A percentile compares a stretch with the other conserved stretches of the same genome.
phyloP scores from a whole-genome alignment of 1,284 basidiomycete genomes.

The Anthracocystis setariae region DNA sequence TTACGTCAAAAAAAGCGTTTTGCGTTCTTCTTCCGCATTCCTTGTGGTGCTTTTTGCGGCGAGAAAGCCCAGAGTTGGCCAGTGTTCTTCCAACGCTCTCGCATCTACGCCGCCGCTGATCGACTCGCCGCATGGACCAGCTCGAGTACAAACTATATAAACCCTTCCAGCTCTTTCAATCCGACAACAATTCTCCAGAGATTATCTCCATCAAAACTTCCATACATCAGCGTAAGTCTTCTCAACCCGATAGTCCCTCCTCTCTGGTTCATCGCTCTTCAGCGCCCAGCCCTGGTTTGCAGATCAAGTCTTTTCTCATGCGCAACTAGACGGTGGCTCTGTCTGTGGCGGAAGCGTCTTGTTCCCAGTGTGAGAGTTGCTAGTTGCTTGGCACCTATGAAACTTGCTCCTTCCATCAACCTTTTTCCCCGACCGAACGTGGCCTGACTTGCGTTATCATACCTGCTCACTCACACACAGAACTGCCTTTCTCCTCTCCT shows the following conservation, averaged over 20 bases:
- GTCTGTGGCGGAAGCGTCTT: too few relatives aligned
- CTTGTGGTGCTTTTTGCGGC: background rate
- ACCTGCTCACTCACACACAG: constrained; percentile 56
- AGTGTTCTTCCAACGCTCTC: constrained; percentile 16
- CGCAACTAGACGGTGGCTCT: too few relatives aligned
- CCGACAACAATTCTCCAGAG: background rate
- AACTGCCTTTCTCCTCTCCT: background rate
- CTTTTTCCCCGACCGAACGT: background rate
- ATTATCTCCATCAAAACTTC: constrained; percentile 4
- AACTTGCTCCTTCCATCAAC: background rate
- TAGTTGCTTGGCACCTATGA: too few relatives aligned
- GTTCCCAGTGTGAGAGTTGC: background rate
- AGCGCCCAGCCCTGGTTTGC: background rate
- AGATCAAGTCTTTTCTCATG: too few relatives aligned
- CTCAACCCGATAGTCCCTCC: background rate
- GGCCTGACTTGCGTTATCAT: constrained; percentile 5
- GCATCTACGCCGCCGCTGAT: constrained; percentile 2
- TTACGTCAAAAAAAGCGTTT: background rate
- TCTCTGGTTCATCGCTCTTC: background rate
- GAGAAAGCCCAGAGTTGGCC: background rate
- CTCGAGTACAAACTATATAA: constrained; percentile 23
- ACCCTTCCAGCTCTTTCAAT: background rate
- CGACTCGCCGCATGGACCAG: constrained; percentile 39
- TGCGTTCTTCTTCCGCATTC: constrained; percentile 4
- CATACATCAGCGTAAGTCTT: constrained; percentile 30